Conservation (phyloP, 2,329 filamentous ascomycete species). For the Cryphonectria carpinicola region DNA sequence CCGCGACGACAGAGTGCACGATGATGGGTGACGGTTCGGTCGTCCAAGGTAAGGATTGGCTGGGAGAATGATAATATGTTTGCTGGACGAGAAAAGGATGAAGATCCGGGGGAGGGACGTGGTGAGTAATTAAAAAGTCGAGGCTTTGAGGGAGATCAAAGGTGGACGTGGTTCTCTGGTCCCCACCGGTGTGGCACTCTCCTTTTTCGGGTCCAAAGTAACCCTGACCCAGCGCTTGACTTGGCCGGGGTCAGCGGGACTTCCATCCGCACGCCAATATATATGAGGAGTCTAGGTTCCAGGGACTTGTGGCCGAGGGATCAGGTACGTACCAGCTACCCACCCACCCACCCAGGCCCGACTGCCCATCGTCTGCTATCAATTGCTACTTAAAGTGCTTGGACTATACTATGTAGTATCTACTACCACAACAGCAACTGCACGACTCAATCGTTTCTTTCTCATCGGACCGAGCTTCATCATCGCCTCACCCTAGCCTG, state of each 20-base stretch:
- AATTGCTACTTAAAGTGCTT: background rate
- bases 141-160: slow-evolving; percentile 7
- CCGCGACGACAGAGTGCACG: background rate
- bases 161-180: background rate
- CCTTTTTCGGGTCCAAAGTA: slow-evolving; percentile 4
- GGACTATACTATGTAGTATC: background rate
- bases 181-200: slow-evolving; percentile 9
- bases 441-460: background rate
- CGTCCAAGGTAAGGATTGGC: background rate
- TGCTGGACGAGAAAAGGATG: background rate
- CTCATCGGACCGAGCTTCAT: background rate
- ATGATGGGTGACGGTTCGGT: slow-evolving; percentile 7
- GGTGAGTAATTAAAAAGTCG: slow-evolving; percentile 9
- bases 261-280: background rate
- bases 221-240: background rate
- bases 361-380: background rate
- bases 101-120: slow-evolving; percentile 9
- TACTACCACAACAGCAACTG: background rate
- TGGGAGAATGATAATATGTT: slow-evolving; percentile 8
- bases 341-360: background rate
- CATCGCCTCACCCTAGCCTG: background rate
- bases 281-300: slow-evolving; percentile 8
- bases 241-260: background rate
- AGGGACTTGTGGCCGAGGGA: background rate
- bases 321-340: slow-evolving; percentile 6